Percentiles rank a stretch among this genome's conserved stretches.
These are phyloP conservation scores for Mycena amicta DNA, from an alignment of 768 basidiomycete genomes.

Conservation along the genomic window DNA sequence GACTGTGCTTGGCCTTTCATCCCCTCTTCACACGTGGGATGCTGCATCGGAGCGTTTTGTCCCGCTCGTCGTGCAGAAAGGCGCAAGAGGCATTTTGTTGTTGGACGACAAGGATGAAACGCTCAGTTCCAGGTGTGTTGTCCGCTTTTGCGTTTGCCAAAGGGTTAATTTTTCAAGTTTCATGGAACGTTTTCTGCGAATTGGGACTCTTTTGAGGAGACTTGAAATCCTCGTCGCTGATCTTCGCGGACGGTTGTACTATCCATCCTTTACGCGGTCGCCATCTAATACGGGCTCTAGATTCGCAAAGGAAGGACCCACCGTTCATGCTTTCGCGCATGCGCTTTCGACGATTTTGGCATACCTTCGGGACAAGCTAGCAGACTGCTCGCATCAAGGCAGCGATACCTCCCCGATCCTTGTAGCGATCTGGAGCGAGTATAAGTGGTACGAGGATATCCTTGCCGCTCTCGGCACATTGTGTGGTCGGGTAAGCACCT, in stretches of 20 bases:
- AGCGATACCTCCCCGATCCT: slow-evolving; percentile 31
- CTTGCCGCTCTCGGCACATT: slow-evolving; percentile 56
- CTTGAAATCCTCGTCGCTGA: slow-evolving; percentile 55
- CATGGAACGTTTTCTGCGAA: slow-evolving; percentile 60
- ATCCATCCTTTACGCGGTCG: too few relatives aligned
- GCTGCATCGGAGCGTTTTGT: slow-evolving; percentile 55
- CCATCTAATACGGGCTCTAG: slow-evolving; percentile 32
- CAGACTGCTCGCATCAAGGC: slow-evolving; percentile 40
- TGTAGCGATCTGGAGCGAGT: slow-evolving; percentile 51
- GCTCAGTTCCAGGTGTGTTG: slow-evolving; percentile 56
- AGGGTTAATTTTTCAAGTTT: too few relatives aligned
- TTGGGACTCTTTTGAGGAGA: slow-evolving; percentile 70
- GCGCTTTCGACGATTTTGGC: slow-evolving; percentile 57
- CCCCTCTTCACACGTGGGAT: slow-evolving; percentile 69
- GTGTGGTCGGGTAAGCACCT: slow-evolving; percentile 61
- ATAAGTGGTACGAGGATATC: slow-evolving; percentile 50
- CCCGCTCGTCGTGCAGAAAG: slow-evolving; percentile 40
- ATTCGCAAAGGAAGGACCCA: slow-evolving; percentile 50
- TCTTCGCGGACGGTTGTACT: slow-evolving; percentile 52
- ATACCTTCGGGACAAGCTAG: slow-evolving; percentile 51
- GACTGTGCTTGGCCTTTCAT: slow-evolving; percentile 69
- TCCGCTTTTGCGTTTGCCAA: too few relatives aligned
- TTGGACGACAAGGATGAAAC: slow-evolving; percentile 61
- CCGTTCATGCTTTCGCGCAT: slow-evolving; percentile 69
- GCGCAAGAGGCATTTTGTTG: slow-evolving; percentile 39